Evolutionary conservation across 805 yeast species (phyloP).

Genomic region (Myxozyma lipomycoides): DNA sequence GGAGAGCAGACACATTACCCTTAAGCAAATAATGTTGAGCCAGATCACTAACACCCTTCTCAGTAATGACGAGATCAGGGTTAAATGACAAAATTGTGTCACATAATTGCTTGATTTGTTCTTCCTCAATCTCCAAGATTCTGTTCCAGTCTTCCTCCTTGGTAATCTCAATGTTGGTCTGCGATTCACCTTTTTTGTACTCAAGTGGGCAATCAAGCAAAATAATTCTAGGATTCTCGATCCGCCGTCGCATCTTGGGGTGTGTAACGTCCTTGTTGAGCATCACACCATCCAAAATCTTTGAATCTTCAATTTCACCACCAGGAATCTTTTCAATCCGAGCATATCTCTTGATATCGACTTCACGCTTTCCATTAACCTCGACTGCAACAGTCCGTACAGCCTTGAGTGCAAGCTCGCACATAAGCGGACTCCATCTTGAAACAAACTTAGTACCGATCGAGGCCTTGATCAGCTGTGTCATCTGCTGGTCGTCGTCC

Average conservation of each 20-base stretch:
- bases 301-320: constrained; percentile 88
- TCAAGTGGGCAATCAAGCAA: constrained; percentile 94
- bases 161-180: constrained; percentile 94
- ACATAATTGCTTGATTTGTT: constrained; percentile 84
- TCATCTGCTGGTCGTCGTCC: constrained; percentile 80
- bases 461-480: constrained; percentile 78
- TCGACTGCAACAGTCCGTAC: constrained; percentile 74
- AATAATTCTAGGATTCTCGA: constrained; percentile 83
- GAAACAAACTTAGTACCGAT: constrained; percentile 94
- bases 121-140: constrained; percentile 93
- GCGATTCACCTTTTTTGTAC: constrained; percentile 98
- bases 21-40: constrained; percentile 95
- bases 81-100: constrained; percentile 77
- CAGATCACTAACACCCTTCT: constrained; percentile 91
- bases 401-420: constrained; percentile 79
- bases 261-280: constrained; percentile 97
- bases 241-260: constrained; percentile 90
- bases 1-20: constrained; percentile 86
- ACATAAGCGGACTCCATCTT: constrained; percentile 89
- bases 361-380: constrained; percentile 56
- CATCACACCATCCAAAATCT: constrained; percentile 85
- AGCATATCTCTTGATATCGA: constrained; percentile 88
- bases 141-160: constrained; percentile 96
- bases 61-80: constrained; percentile 94
- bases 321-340: constrained; percentile 97